A percentile compares a stretch with the other conserved stretches of the same genome.
These are phyloP conservation scores for barley (Hordeum vulgare) DNA, from an alignment of 176 grass and related monocot species.

Conservation along the genomic window MorexV3_pseudomolecules_assembly NC_058520.1:344211706-344212205, in stretches of 20 bases:
- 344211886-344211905: slow-evolving; percentile 25
- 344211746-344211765: too few relatives aligned
- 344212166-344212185: too few relatives aligned
- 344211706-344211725: too few relatives aligned
- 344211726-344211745: neutral
- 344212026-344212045: slow-evolving; percentile 57
- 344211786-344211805: neutral
- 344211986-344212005: slow-evolving; percentile 40
- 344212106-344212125: neutral
- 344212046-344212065: slow-evolving; percentile 71
- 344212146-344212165: too few relatives aligned
- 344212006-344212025: slow-evolving; percentile 65
- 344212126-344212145: neutral
- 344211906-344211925: slow-evolving; percentile 59
- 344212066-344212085: slow-evolving; percentile 64
- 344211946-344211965: slow-evolving; percentile 19
- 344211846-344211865: neutral
- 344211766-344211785: too few relatives aligned
- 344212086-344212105: neutral
- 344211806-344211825: neutral
- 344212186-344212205: too few relatives aligned
- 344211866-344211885: neutral
- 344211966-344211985: slow-evolving; percentile 78
- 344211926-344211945: neutral
- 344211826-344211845: neutral